Evolutionary conservation across 2,329 filamentous ascomycete species (phyloP), one percentile per base, ranked within the genome.

Genomic region (Phialophora expanda): DNA sequence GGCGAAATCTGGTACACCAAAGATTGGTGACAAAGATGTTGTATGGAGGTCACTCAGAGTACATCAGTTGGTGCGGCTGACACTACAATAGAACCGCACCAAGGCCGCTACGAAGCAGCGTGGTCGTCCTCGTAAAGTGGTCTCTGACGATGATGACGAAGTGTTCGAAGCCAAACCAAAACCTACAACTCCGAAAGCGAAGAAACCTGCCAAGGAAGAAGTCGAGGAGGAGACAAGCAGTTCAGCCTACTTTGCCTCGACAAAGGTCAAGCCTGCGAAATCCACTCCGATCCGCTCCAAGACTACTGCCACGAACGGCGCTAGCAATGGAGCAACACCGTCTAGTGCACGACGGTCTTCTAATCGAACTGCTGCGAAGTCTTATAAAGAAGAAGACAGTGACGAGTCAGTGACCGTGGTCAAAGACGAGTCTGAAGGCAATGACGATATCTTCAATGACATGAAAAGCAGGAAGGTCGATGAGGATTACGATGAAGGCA

Each of bases 391-490:
- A 74, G 58, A 83, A 9, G 77, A 85, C 41, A 76, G 85, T 41
- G 83, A 86, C 41, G 84, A 87, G 65, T 83, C 84, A 8, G 84
- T 86, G 72, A 84, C 82, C 4, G 86, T 85, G 65, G 78, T 90
- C 70, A 86, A 91, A 22, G 89, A 91, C 61, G 89, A 88, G 38
- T 83, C 85, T 6, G 87, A 91, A 53, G 89, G 86, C 53, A 90
- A 86, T n/a, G 90, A 92, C 70, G 93, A 97, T 72, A 93, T 97
- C 22, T 93, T 93, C 77, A 90, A 89, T 14, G 89, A 90, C 3
- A 85, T 84, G 38, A 90, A 88, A 74, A 85, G 85, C 56, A 81
- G 85, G 64, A 91, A 88, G 75, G 83, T 86, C 12, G 75, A 78
- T 48, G 91, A 95, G 74, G 89, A 92, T 61, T 92, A 93, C 63